phyloP scores from a whole-genome alignment of 306 rosid genomes.

The Prunus mongolica region DNA sequence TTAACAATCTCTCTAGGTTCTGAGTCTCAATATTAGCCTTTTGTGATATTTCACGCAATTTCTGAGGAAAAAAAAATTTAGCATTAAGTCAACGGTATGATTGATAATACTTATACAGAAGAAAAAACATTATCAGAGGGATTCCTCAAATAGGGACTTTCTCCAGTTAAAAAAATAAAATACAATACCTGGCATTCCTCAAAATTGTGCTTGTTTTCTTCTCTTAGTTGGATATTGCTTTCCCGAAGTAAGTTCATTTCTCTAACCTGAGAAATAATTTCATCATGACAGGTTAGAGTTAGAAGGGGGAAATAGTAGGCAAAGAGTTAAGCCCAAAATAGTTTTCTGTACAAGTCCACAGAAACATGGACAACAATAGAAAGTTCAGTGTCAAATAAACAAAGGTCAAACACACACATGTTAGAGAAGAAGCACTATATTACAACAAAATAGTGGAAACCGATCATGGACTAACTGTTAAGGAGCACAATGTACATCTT shows the following conservation, averaged over 20 bases:
- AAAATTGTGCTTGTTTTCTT: slow-evolving; percentile 96
- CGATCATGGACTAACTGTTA: background rate
- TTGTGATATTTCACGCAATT: slow-evolving; percentile 66
- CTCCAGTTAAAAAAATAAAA: background rate
- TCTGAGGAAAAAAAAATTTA: slow-evolving; percentile 31
- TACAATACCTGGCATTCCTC: slow-evolving; percentile 85
- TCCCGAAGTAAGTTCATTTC: slow-evolving; percentile 96
- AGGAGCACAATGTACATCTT: background rate
- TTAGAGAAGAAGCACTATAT: background rate
- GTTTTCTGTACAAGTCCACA: background rate
- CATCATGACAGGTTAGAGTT: background rate
- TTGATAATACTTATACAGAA: background rate
- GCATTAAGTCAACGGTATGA: background rate
- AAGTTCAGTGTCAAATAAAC: background rate
- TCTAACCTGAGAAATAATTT: slow-evolving; percentile 52
- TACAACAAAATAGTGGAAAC: background rate
- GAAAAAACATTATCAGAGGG: background rate
- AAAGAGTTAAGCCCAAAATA: background rate
- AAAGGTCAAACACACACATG: background rate
- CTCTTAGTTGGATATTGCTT: slow-evolving; percentile 93
- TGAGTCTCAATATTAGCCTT: slow-evolving; percentile 54
- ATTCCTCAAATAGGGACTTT: background rate
- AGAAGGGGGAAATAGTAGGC: background rate
- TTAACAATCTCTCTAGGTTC: slow-evolving; percentile 55
- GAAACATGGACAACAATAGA: background rate